Base-by-base conservation (phyloP, 2,329 filamentous ascomycete species). In the Cercospora berteroae region DNA sequence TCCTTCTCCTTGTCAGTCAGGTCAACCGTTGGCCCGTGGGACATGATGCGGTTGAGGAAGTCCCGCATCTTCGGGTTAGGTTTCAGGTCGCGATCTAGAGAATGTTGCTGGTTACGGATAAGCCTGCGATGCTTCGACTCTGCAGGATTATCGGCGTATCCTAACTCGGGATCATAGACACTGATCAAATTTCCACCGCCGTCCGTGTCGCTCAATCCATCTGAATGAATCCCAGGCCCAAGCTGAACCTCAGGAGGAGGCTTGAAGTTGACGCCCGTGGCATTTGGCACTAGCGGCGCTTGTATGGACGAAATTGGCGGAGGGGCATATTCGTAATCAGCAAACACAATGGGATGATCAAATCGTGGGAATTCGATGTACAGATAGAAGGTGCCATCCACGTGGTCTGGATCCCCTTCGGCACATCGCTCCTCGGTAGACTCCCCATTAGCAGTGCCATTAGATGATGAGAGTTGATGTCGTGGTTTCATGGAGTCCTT, bases 41-140 rank as follows among this genome's bases (percentile, higher is more conserved):
- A 90, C 83, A 98, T 89, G 72, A 99, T 94, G 55, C 88, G 72
- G 76, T 98, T 97, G 33, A 99, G 83, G 78, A 97, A 94, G 79
- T 99, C 95, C 67, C 95, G 88, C 65, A 96, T 93, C 80, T 97
- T 96, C 31, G 95, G 92, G 74, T 99, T 98, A 0, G 95, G 95
- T 77, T 97, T 97, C 69, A 97, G 83, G 77, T 99, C 95, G 72
- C 95, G 91, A 79, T 99, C 96, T 71, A 98, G 83, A 57, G 95
- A 92, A 72, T 96, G 96, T 31, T 96, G 88, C 73, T 95, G 92
- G 77, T 93, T 96, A 78, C 95, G 89, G 72, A 98, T 94, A 25
- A 99, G 85, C 69, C 94, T 87, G 70, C 95, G 88, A 79, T 99
- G 95, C 79, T 99, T 99, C 76, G 90, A 92, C 79, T 99, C 95